Evolutionary conservation across 2,329 filamentous ascomycete species (phyloP).

Genomic region (Dichotomopilus funicola): DNA sequence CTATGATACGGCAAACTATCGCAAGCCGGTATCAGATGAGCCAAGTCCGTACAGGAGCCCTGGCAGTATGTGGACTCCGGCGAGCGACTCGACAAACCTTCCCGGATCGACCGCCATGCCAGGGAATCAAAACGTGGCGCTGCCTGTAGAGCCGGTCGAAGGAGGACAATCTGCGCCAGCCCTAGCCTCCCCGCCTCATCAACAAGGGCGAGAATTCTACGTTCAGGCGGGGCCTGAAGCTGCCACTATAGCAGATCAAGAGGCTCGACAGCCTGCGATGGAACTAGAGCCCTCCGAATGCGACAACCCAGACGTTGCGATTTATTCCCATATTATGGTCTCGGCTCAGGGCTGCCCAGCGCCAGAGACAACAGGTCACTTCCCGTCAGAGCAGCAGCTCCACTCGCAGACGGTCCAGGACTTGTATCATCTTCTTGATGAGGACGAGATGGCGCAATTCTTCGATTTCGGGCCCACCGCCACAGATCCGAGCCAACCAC

Average conservation of each 20-base stretch:
- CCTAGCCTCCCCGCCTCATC: not conserved
- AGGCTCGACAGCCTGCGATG: not conserved
- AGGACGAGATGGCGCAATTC: not conserved
- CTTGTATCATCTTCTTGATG: not conserved
- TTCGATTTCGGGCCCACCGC: not conserved
- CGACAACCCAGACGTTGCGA: not conserved
- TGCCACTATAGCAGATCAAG: too few species aligned
- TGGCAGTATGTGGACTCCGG: not conserved
- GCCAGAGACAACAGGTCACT: not conserved
- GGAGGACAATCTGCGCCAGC: not conserved
- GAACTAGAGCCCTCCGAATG: not conserved
- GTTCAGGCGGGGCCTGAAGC: not conserved
- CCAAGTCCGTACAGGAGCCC: not conserved
- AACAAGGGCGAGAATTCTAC: not conserved
- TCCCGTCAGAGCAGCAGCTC: not conserved
- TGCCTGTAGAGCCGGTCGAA: not conserved
- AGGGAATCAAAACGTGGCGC: not conserved
- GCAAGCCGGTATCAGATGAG: not conserved
- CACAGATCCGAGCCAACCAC: not conserved
- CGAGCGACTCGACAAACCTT: not conserved
- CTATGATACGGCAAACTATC: not conserved
- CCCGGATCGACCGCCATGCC: not conserved
- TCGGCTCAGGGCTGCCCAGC: not conserved
- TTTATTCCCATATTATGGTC: not conserved
- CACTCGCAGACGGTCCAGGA: not conserved